Percentiles rank a stretch among this genome's conserved stretches.
These are phyloP conservation scores for Didymella pinodella DNA, from an alignment of 2,329 filamentous ascomycete species.

Conservation along the genomic window DNA sequence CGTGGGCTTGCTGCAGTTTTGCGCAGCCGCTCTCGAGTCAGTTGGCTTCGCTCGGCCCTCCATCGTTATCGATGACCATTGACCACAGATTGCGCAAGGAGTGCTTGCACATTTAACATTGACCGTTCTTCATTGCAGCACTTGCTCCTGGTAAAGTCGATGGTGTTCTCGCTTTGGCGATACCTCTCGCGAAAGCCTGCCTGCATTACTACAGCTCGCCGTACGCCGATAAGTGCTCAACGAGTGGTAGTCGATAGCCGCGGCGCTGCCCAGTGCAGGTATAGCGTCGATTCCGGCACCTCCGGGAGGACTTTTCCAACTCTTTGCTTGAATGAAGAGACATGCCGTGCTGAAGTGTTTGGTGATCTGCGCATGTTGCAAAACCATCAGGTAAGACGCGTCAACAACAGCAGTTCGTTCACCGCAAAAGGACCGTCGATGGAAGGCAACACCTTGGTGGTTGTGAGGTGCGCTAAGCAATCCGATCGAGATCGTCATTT, in stretches of 20 bases:
- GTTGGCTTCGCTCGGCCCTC: neutral
- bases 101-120: neutral
- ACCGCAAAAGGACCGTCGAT: conserved; percentile 18
- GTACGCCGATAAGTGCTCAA: neutral
- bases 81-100: neutral
- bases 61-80: neutral
- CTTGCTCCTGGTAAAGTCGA: neutral
- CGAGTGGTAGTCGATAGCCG: conserved; percentile 1
- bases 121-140: neutral
- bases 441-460: neutral
- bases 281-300: conserved; percentile 14
- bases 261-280: conserved; percentile 2
- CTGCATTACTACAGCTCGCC: neutral
- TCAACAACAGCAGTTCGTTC: conserved; percentile 5
- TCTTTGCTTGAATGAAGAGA: conserved; percentile 4
- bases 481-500: conserved; percentile 11
- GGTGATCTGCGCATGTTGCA: conserved; percentile 6
- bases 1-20: neutral
- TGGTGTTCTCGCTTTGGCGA: neutral
- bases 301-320: neutral
- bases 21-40: conserved; percentile 1
- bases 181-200: neutral
- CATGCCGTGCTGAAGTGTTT: neutral
- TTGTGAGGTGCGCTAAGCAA: conserved; percentile 5
- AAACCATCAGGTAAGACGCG: conserved; percentile 6